A percentile compares a stretch with the other conserved stretches of the same genome.
phyloP scores from a whole-genome alignment of 768 basidiomycete genomes.

The Lactarius trivialis region DNA sequence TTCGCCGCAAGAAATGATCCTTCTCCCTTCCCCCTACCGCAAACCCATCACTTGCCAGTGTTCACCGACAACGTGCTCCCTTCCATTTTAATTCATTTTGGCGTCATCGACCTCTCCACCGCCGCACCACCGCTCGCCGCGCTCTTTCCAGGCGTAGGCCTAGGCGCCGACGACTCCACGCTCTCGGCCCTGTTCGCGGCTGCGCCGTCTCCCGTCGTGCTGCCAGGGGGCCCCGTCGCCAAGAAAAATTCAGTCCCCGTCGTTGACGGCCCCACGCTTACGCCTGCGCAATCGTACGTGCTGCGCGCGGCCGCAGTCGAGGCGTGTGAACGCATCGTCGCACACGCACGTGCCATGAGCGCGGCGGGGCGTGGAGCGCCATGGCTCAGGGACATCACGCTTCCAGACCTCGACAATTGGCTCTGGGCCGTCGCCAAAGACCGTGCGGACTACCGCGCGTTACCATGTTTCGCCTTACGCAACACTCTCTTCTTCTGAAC shows the following conservation, averaged over 20 bases:
- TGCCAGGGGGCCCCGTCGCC: slow-evolving; percentile 22
- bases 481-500: slow-evolving; percentile 65
- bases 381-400: slow-evolving; percentile 52
- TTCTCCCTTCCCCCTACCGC: slow-evolving; percentile 55
- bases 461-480: slow-evolving; percentile 60
- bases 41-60: slow-evolving; percentile 51
- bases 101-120: slow-evolving; percentile 60
- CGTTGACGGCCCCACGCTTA: slow-evolving; percentile 53
- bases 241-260: slow-evolving; percentile 26
- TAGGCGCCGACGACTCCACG: slow-evolving; percentile 30
- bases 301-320: slow-evolving; percentile 76
- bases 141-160: slow-evolving; percentile 45
- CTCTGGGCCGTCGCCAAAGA: slow-evolving; percentile 82
- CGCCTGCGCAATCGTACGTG: slow-evolving; percentile 55
- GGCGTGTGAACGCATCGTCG: slow-evolving; percentile 65
- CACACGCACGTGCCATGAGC: slow-evolving; percentile 40
- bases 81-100: slow-evolving; percentile 72
- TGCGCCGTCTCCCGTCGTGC: neutral
- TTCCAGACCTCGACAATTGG: slow-evolving; percentile 68
- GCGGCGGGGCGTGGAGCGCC: slow-evolving; percentile 23
- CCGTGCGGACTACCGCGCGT: slow-evolving; percentile 56
- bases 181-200: slow-evolving; percentile 39
- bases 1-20: slow-evolving; percentile 53
- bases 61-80: slow-evolving; percentile 82
- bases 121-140: slow-evolving; percentile 32